These are phyloP conservation scores for Fabrea salina DNA, from an alignment of 169 alveolate genomes.

Conservation along the genomic window DNA sequence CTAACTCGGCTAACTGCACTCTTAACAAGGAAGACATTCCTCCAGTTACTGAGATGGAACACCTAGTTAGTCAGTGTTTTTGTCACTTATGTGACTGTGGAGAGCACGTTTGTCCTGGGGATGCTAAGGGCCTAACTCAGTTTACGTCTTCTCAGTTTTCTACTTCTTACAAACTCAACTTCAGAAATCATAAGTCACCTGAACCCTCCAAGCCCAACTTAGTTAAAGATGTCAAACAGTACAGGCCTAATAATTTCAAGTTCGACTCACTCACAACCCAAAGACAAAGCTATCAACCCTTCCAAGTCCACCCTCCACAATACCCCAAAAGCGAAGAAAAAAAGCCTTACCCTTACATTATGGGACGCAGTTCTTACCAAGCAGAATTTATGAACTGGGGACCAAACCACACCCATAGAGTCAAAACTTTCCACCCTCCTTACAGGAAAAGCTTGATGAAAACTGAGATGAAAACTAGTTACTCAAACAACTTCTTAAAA, in stretches of 20 bases:
- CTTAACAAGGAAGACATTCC: neutral
- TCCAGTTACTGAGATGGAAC: constrained; percentile 34
- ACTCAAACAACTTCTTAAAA: neutral
- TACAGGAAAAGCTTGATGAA: neutral
- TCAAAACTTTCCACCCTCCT: neutral
- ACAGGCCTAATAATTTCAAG: neutral
- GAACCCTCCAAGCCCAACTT: neutral
- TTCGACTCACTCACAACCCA: neutral
- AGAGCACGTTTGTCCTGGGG: constrained; percentile 20
- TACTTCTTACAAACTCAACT: neutral
- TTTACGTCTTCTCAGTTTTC: neutral
- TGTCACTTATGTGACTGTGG: constrained; percentile 35
- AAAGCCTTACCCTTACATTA: neutral
- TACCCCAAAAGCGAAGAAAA: neutral
- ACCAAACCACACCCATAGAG: neutral
- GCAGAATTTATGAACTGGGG: constrained; percentile 2
- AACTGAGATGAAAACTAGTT: neutral
- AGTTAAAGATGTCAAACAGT: neutral
- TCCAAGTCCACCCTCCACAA: neutral
- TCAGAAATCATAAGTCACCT: neutral
- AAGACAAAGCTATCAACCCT: neutral
- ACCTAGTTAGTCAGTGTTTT: neutral
- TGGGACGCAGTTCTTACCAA: neutral
- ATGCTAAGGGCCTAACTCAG: neutral
- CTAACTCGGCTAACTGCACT: neutral